Base-by-base conservation (phyloP, 768 basidiomycete genomes). In the Tulasnella sp. region DNA sequence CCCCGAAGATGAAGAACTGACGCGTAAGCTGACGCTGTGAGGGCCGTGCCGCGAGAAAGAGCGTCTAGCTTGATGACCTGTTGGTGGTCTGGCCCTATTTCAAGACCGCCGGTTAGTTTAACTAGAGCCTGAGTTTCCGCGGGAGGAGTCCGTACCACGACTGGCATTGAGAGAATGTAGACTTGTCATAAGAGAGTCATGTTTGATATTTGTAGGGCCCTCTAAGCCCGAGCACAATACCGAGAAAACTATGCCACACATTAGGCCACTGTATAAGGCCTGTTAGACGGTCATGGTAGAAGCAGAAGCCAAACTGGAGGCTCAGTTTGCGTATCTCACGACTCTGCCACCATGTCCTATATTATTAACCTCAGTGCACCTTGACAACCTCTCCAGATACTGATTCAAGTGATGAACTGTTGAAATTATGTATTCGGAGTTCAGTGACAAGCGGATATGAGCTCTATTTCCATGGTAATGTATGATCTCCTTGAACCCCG, bases 1-100 rank as follows among this genome's bases (percentile, higher is more conserved):
- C 85, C 85, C 20, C 85, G 82, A 46, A 86, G 84, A 77, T 86
- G 85, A 14, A 86, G 83, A 6, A 86, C 84, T 4, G 84, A 83
- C 12, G 83, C 80, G 73, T 84, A 84, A 76, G 48, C 76, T 6
- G 34, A 50, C 28, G 34, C 54, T 34, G 14, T 31, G 28, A 76
- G 20, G 12, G 48, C 54, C 28, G 28, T 11, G 18, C 28, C 8
- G 31, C 34, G 1, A 5, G 20, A 50, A 18, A 34, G 42, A 34
- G 40, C 5, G 11, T 37, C 28, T 34, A 76, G 24, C 28, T 76
- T 46, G 20, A 76, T 12, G 54, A 28, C 31, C 11, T 46, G 20
- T 18, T 54, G 76, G 34, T 46, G 20, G 48, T 76, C 76, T 37
- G 76, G 76, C 9, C 76, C 76, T 76, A 37, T 75, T 37, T 31